phyloP scores from a whole-genome alignment of 345 rosid species.

The Citrus glauca region DNA sequence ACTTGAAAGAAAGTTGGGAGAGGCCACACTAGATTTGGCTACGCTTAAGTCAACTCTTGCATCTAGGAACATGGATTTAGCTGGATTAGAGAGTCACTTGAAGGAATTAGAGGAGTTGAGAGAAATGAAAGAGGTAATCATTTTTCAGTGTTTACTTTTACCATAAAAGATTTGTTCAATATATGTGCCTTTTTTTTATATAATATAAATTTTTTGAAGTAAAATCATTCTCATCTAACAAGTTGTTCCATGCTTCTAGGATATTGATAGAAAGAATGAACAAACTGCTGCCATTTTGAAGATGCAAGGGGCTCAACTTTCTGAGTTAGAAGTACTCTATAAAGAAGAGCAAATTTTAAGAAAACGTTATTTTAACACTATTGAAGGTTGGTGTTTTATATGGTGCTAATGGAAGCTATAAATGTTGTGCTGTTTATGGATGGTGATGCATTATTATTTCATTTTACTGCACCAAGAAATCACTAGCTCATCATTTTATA shows the following conservation, averaged over 20 bases:
- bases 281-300: slow-evolving; percentile 95
- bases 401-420: neutral
- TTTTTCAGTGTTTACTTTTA: neutral
- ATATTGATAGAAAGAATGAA: slow-evolving; percentile 93
- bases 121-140: slow-evolving; percentile 88
- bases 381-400: slow-evolving; percentile 57
- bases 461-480: neutral
- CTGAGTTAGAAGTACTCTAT: slow-evolving; percentile 78
- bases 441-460: neutral
- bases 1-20: slow-evolving; percentile 65
- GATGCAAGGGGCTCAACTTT: slow-evolving; percentile 92
- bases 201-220: neutral
- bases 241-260: slow-evolving; percentile 41
- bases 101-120: slow-evolving; percentile 89
- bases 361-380: slow-evolving; percentile 84
- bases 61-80: slow-evolving; percentile 47
- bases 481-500: neutral
- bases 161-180: neutral
- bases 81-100: slow-evolving; percentile 54
- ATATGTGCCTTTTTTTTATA: neutral
- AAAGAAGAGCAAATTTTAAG: slow-evolving; percentile 89
- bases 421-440: neutral
- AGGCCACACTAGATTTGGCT: slow-evolving; percentile 47
- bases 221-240: neutral
- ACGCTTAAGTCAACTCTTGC: slow-evolving; percentile 49